Conservation (phyloP, 2,329 filamentous ascomycete species). For the Incumbomyces lentus region DNA sequence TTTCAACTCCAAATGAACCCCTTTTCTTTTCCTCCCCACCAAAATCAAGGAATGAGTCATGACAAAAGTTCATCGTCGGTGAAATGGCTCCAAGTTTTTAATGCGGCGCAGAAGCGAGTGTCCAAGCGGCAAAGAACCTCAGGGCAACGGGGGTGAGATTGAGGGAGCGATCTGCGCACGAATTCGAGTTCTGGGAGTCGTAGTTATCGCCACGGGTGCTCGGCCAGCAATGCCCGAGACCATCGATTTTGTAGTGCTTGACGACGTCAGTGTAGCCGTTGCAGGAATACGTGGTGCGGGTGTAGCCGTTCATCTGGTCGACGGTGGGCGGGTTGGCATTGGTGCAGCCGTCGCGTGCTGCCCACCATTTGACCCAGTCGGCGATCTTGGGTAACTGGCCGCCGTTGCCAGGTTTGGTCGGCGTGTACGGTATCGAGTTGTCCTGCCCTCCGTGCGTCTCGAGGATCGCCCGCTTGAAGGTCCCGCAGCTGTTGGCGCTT, state of each 20-base stretch:
- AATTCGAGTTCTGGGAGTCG: neutral
- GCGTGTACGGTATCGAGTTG: slow-evolving; percentile 24
- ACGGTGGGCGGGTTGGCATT: slow-evolving; percentile 7
- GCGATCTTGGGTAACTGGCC: slow-evolving; percentile 18
- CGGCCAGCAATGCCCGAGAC: slow-evolving; percentile 11
- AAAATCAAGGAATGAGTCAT: too few species aligned
- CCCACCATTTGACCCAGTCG: slow-evolving; percentile 19
- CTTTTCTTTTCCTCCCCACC: too few species aligned
- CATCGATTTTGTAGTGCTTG: slow-evolving; percentile 14
- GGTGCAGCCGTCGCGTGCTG: slow-evolving; percentile 20
- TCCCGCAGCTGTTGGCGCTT: neutral
- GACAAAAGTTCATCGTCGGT: too few species aligned
- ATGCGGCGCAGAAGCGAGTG: neutral
- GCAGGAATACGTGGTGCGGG: slow-evolving; percentile 6
- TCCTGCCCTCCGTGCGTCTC: slow-evolving; percentile 31
- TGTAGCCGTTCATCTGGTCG: neutral
- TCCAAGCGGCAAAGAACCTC: neutral
- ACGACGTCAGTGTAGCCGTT: slow-evolving; percentile 7
- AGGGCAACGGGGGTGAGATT: neutral
- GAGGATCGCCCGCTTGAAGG: slow-evolving; percentile 23
- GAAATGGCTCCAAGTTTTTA: too few species aligned
- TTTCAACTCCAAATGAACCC: too few species aligned
- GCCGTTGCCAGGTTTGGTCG: slow-evolving; percentile 20
- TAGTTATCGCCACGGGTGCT: neutral
- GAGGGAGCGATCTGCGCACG: neutral